These are phyloP conservation scores for Botrytis elliptica DNA, from an alignment of 2,329 filamentous ascomycete species.

Conservation along the genomic window DNA sequence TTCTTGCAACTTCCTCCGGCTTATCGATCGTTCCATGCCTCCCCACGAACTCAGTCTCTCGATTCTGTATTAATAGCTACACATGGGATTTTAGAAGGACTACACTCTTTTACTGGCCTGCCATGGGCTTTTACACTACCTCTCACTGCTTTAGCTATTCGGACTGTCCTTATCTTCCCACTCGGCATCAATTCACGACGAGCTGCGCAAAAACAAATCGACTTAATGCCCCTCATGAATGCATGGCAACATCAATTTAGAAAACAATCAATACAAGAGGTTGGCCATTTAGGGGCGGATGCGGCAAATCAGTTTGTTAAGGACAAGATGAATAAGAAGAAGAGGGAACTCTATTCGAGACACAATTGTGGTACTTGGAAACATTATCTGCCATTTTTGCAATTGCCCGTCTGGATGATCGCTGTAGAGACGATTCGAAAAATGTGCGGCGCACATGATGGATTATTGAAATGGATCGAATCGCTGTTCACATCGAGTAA, in stretches of 20 bases:
- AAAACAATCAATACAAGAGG: constrained; percentile 33
- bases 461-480: constrained; percentile 43
- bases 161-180: constrained; percentile 48
- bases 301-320: constrained; percentile 24
- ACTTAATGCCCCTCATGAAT: constrained; percentile 44
- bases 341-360: constrained; percentile 37
- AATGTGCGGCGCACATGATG: constrained; percentile 46
- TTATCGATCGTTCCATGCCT: constrained; percentile 50
- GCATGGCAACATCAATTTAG: constrained; percentile 40
- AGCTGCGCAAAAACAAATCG: constrained; percentile 43
- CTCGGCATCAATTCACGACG: constrained; percentile 45
- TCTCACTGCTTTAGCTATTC: constrained; percentile 52
- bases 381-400: constrained; percentile 40
- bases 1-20: constrained; percentile 32
- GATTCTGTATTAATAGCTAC: constrained; percentile 46
- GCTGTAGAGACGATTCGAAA: constrained; percentile 48
- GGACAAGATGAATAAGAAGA: constrained; percentile 34
- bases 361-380: constrained; percentile 41
- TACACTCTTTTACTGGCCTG: constrained; percentile 51
- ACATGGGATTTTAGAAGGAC: constrained; percentile 46
- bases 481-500: constrained; percentile 13
- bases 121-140: constrained; percentile 57
- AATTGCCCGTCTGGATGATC: constrained; percentile 48
- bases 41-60: constrained; percentile 44
- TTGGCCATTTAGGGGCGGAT: constrained; percentile 32